Base-by-base conservation (phyloP, 345 rosid species). In the Erucastrum elatum region DNA sequence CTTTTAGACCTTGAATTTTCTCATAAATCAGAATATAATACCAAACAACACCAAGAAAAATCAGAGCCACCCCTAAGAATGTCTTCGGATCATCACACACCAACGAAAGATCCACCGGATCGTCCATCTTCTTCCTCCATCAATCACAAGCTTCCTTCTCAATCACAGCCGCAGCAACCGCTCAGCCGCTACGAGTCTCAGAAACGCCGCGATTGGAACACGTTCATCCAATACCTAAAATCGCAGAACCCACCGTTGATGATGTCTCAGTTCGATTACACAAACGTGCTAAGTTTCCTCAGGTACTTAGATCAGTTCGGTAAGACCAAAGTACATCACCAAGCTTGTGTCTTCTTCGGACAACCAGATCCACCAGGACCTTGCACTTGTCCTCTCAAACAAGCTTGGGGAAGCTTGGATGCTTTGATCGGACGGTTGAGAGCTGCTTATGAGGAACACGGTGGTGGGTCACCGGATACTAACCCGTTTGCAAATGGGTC, bases 381-480 rank as follows among this genome's bases (percentile, higher is more conserved):
- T 0, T 92, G 97, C 70, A 86, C 89, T 34, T 92, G 96, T 68
- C 96, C 97, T 0, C 90, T 92, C 10, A 89, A 86, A 72, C 97
- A 92, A 86, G 97, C 97, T 51, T 92, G 97, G 97, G 97, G 97
- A 8, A 92, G 97, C 76, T 87, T 92, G 2, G 97, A 92, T 72
- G 97, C 97, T 9, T 90, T 92, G 77, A 92, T 92, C 85, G 97
- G 97, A 10, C 82, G 97, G 60, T 87, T 92, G 51, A 83, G 97
- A 66, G 97, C 96, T 55, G 96, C 96, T 30, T 92, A 85, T 6
- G 96, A 90, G 66, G 97, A 92, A 78, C 90, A 90, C 68, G 96
- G 97, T 5, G 83, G 83, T 4, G 94, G 94, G 2, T 72, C 85
- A 75, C 90, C 94, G 0, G 97, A 90, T 72, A 85, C 88, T 8